Percentiles rank a stretch among this genome's conserved stretches.
Conservation (phyloP, 2,329 filamentous ascomycete species). For the Kalmusia sp. region DNA sequence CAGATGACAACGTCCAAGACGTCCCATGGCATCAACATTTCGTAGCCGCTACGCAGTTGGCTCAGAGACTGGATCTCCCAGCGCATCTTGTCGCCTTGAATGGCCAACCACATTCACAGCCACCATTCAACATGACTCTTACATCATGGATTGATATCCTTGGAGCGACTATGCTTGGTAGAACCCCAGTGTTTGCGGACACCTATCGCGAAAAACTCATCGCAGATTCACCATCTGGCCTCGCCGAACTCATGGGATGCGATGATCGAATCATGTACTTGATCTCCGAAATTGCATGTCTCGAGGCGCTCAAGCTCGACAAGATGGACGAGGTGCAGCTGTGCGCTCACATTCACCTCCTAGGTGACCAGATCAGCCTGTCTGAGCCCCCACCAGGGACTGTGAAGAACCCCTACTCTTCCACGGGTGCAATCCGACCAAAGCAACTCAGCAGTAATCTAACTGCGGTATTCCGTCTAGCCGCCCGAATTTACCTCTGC, state of each 20-base stretch:
- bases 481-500: constrained; percentile 96
- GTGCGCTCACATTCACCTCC: constrained; percentile 86
- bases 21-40: constrained; percentile 98
- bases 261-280: constrained; percentile 98
- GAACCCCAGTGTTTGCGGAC: constrained; percentile 86
- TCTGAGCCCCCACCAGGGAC: constrained; percentile 68
- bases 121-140: constrained; percentile 94
- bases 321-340: constrained; percentile 83
- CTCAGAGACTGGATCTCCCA: constrained; percentile 83
- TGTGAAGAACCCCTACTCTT: constrained; percentile 60
- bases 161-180: constrained; percentile 88
- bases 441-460: constrained; percentile 88
- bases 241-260: constrained; percentile 95
- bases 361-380: constrained; percentile 83
- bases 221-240: constrained; percentile 68
- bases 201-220: constrained; percentile 96
- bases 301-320: constrained; percentile 83
- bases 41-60: constrained; percentile 84
- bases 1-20: constrained; percentile 84
- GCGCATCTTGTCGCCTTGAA: constrained; percentile 66
- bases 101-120: constrained; percentile 65
- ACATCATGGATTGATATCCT: constrained; percentile 97
- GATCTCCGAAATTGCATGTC: constrained; percentile 95
- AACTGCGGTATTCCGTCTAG: constrained; percentile 87
- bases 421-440: constrained; percentile 77